Conservation (phyloP, 2,329 filamentous ascomycete species). For the Neoarthrinium moseri region DNA sequence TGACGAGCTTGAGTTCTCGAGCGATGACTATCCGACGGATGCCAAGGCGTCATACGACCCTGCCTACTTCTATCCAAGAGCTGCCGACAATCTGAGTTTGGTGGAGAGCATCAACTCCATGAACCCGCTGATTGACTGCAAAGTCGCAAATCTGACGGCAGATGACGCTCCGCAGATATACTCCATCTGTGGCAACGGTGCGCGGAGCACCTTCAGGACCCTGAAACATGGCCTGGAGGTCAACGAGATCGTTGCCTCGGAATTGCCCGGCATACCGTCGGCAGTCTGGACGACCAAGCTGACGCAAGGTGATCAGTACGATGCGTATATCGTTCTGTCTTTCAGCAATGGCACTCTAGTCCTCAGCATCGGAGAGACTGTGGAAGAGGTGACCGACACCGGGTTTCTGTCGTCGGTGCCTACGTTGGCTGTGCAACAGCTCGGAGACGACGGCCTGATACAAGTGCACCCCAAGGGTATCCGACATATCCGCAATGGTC, state of each 20-base stretch:
- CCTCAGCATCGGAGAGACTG: constrained; percentile 92
- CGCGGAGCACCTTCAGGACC: constrained; percentile 85
- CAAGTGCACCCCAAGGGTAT: constrained; percentile 98
- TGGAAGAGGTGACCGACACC: constrained; percentile 92
- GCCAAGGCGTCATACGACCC: constrained; percentile 70
- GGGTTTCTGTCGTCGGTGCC: constrained; percentile 87
- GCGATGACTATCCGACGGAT: constrained; percentile 79
- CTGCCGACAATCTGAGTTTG: constrained; percentile 76
- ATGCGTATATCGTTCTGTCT: constrained; percentile 94
- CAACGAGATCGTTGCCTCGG: constrained; percentile 92
- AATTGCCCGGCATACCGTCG: constrained; percentile 82
- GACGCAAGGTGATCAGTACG: constrained; percentile 76
- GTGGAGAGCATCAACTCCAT: constrained; percentile 85
- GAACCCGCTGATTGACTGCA: constrained; percentile 89
- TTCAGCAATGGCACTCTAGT: constrained; percentile 89
- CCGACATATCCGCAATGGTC: constrained; percentile 76
- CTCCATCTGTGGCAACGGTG: constrained; percentile 83
- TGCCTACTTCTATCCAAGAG: constrained; percentile 80
- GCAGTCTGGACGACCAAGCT: constrained; percentile 96
- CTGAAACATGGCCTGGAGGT: constrained; percentile 92
- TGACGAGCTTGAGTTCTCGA: constrained; percentile 81
- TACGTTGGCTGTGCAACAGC: constrained; percentile 88
- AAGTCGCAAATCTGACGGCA: constrained; percentile 84
- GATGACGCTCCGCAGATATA: constrained; percentile 98
- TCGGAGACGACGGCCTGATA: constrained; percentile 88